Evolutionary conservation across 148 eudicot species (phyloP).

Genomic region (Rhododendron williamsianum): DNA sequence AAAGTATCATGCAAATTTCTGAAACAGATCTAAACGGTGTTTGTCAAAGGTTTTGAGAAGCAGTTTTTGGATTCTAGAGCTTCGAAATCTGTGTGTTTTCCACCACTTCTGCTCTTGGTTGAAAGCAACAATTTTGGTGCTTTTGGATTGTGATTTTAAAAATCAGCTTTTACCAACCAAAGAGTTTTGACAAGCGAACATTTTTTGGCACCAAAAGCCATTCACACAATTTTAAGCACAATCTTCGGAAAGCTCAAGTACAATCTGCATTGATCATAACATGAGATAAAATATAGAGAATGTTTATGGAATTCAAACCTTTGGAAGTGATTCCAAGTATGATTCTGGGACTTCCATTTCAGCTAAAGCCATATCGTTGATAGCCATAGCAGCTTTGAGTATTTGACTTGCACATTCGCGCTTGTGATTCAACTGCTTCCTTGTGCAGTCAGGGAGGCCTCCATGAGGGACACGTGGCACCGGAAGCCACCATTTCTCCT

Average conservation of each 20-base stretch:
- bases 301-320: conserved; percentile 39
- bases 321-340: conserved; percentile 79
- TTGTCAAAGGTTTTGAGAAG: background rate
- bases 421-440: conserved; percentile 69
- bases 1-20: background rate
- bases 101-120: background rate
- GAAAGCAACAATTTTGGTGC: background rate
- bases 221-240: background rate
- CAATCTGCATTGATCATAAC: background rate
- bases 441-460: conserved; percentile 57
- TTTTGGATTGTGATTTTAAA: background rate
- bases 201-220: background rate
- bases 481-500: conserved; percentile 98
- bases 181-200: background rate
- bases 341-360: conserved; percentile 97
- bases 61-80: background rate
- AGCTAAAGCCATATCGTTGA: conserved; percentile 60
- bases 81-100: background rate
- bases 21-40: background rate
- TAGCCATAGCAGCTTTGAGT: conserved; percentile 84
- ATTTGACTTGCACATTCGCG: conserved; percentile 89
- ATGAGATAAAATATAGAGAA: background rate
- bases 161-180: background rate
- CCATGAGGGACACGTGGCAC: conserved; percentile 87
- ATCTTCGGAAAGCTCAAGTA: background rate